Evolutionary conservation across 2,329 filamentous ascomycete species (phyloP).

Genomic region (Fusarium brachygibbosum): DNA sequence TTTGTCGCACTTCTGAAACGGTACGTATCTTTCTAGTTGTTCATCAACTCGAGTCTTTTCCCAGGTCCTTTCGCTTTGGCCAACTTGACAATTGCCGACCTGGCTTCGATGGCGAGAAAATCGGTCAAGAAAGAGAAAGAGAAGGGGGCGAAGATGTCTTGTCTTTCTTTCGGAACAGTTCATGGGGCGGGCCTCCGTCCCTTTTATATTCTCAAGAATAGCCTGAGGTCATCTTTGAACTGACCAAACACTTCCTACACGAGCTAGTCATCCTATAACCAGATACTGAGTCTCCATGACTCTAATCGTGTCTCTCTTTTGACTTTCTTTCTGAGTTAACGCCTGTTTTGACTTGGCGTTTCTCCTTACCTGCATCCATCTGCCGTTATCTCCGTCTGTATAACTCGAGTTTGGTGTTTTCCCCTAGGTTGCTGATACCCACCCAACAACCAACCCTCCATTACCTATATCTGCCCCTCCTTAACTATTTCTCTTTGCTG

Average conservation of each 20-base stretch:
- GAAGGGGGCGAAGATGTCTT: slow-evolving; percentile 28
- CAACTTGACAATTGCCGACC: slow-evolving; percentile 42
- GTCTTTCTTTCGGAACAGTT: slow-evolving; percentile 28
- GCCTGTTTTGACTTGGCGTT: neutral
- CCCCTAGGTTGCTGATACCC: slow-evolving; percentile 7
- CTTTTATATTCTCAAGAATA: slow-evolving; percentile 47
- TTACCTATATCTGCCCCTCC: slow-evolving; percentile 28
- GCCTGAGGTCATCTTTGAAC: slow-evolving; percentile 42
- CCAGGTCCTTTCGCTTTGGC: slow-evolving; percentile 36
- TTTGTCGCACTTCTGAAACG: slow-evolving; percentile 20
- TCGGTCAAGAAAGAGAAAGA: slow-evolving; percentile 29
- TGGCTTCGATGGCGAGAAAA: slow-evolving; percentile 40
- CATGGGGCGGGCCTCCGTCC: slow-evolving; percentile 39
- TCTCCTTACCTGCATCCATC: slow-evolving; percentile 1
- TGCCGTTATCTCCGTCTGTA: slow-evolving; percentile 19
- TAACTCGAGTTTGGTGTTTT: slow-evolving; percentile 31
- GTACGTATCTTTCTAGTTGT: slow-evolving; percentile 44
- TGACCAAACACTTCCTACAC: slow-evolving; percentile 9
- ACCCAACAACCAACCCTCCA: slow-evolving; percentile 33
- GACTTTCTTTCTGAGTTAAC: slow-evolving; percentile 12
- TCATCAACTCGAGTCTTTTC: slow-evolving; percentile 35
- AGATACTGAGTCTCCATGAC: slow-evolving; percentile 19
- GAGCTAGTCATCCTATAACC: slow-evolving; percentile 5
- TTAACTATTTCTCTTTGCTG: slow-evolving; percentile 2
- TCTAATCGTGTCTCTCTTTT: neutral